Conservation (phyloP, 2,329 filamentous ascomycete genomes). For the Onygena corvina region DNA sequence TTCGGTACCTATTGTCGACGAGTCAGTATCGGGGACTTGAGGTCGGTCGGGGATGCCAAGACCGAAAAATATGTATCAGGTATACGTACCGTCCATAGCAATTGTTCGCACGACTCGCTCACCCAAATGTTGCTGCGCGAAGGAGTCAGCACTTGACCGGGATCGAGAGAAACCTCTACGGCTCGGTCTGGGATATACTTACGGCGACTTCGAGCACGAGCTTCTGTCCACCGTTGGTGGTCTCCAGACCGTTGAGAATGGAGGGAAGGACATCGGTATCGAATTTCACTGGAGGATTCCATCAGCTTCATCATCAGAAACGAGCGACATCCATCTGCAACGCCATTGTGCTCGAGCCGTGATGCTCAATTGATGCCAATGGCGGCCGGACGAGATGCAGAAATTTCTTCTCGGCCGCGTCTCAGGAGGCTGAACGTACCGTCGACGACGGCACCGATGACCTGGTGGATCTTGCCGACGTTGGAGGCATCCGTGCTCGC, state of each 20-base stretch:
- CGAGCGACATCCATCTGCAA: not conserved
- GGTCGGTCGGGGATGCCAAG: conserved; percentile 8
- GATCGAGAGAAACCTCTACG: conserved; percentile 46
- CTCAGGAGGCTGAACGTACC: conserved; percentile 48
- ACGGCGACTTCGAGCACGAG: conserved; percentile 93
- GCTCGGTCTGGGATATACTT: conserved; percentile 42
- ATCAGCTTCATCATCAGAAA: conserved; percentile 18
- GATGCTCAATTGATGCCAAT: conserved; percentile 8
- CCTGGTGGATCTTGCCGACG: conserved; percentile 59
- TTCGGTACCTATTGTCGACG: conserved; percentile 66
- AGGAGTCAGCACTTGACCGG: conserved; percentile 4
- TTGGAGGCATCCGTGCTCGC: conserved; percentile 47
- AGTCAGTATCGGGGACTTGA: conserved; percentile 14
- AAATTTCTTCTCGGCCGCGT: conserved; percentile 32
- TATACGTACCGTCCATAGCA: conserved; percentile 94
- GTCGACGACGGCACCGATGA: conserved; percentile 98
- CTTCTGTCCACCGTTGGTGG: conserved; percentile 83
- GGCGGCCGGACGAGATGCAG: conserved; percentile 12
- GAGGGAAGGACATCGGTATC: conserved; percentile 82
- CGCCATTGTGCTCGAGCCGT: not conserved
- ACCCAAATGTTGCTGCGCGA: conserved; percentile 85
- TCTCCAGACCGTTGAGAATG: conserved; percentile 95
- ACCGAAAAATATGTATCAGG: conserved; percentile 6
- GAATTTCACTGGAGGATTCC: conserved; percentile 68
- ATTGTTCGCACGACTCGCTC: conserved; percentile 98